Percentiles rank a stretch among this genome's conserved stretches.
phyloP scores from a whole-genome alignment of 352 stramenopile genomes.

The Globisporangium parvum region DNA sequence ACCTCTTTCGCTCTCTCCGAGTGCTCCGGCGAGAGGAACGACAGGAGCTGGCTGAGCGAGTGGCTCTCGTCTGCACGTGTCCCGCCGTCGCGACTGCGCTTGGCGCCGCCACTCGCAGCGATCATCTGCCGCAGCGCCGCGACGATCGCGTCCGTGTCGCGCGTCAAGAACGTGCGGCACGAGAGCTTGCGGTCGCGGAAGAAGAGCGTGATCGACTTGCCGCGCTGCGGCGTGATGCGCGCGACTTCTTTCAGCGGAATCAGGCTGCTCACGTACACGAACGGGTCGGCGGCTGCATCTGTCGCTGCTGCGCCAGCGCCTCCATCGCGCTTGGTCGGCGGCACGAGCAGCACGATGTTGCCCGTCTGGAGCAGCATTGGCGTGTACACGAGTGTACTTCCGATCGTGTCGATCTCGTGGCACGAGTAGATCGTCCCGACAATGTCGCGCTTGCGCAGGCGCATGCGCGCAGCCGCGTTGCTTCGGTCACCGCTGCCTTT shows the following conservation, averaged over 20 bases:
- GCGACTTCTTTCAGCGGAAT: constrained; percentile 62
- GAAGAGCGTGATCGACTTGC: constrained; percentile 78
- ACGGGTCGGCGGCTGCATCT: constrained; percentile 19
- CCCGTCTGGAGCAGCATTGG: constrained; percentile 62
- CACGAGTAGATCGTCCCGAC: constrained; percentile 61
- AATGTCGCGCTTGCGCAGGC: constrained; percentile 66
- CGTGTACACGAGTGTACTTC: constrained; percentile 45
- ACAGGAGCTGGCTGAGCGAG: constrained; percentile 46
- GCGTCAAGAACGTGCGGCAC: constrained; percentile 68
- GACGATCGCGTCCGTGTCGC: constrained; percentile 66
- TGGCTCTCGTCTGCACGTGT: constrained; percentile 10
- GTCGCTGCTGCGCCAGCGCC: constrained; percentile 6
- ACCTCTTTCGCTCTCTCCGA: constrained; percentile 77
- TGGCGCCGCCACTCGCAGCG: constrained; percentile 22
- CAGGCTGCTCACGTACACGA: constrained; percentile 56
- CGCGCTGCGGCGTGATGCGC: constrained; percentile 65
- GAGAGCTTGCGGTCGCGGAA: constrained; percentile 55
- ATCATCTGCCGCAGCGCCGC: constrained; percentile 65
- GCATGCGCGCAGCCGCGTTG: constrained; percentile 22
- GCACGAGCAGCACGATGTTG: constrained; percentile 54
- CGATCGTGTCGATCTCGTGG: constrained; percentile 56
- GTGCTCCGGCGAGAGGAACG: constrained; percentile 60
- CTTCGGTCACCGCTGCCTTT: constrained; percentile 3
- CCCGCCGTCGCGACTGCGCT: constrained; percentile 32
- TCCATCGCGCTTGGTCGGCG: constrained; percentile 4